Base-by-base conservation (phyloP, 225 moss, liverwort and hornwort genomes). In the Thuidium tamariscinum region DNA sequence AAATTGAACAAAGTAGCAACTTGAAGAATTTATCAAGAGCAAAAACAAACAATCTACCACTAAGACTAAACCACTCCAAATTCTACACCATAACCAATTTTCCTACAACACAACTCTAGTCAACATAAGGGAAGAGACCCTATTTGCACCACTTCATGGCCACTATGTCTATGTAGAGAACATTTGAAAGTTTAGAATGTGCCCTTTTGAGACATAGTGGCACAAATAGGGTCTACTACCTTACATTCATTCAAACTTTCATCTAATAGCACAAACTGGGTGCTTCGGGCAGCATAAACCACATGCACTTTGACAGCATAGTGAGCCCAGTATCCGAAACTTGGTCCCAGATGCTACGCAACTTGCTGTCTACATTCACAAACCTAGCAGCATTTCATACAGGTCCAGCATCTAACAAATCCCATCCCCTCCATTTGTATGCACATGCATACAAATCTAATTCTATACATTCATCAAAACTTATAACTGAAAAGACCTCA, bases 111-210 rank as follows among this genome's bases (percentile, higher is more conserved):
- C 2, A 86, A 65, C 36, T 74, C 16, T 41, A 19, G 52, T 36
- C 60, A 44, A 88, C 49, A 65, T 18, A 26, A 27, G 5, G 27
- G 26, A 42, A 70, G 27, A 44, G 29, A 46, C 5, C 27, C 41
- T 25, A 69, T 25, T 25, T 25, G 3, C 4, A 2, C 39, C 42
- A 18, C 4, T 29, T 46, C 18, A 46, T 72, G 46, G 1, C 29
- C 29, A 46, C 2, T 11, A 10, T 2, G 3, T 3, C 17, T 29
- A 3, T 42, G 0, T 27, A 9, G 1, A 42, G 0, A 4, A 42
- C 9, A 7, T 71, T 71, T 27, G 18, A 30, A 72, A 46, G 4
- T 29, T 72, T 30, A 72, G 1, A 72, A 46, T 18, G 4, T 30
- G 10, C 18, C n/a, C n/a, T n/a, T n/a, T n/a, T n/a, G n/a, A n/a